phyloP scores from a whole-genome alignment of 768 basidiomycete species.

The Crepidotus variabilis region DNA sequence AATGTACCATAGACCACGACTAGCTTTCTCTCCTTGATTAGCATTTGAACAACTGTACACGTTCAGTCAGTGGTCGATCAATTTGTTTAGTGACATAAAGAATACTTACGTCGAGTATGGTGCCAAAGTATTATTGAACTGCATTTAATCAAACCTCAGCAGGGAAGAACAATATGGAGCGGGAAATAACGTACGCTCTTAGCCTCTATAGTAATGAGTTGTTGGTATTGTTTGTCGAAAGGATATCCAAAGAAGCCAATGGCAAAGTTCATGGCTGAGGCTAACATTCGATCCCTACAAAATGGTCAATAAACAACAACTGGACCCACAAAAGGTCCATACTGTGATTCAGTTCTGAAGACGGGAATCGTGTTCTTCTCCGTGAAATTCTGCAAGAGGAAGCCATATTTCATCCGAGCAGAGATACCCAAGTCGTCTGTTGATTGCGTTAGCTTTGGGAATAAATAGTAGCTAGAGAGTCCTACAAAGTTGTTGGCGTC shows the following conservation, averaged over 20 bases:
- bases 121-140: slow-evolving; percentile 84
- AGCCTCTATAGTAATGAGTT: slow-evolving; percentile 72
- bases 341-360: slow-evolving; percentile 78
- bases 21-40: slow-evolving; percentile 35
- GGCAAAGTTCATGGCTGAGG: slow-evolving; percentile 64
- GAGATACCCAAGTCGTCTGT: slow-evolving; percentile 66
- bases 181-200: slow-evolving; percentile 37
- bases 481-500: slow-evolving; percentile 80
- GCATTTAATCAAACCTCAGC: slow-evolving; percentile 11
- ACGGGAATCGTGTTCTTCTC: slow-evolving; percentile 62
- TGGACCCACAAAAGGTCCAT: slow-evolving; percentile 10
- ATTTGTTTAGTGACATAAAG: not conserved
- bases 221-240: slow-evolving; percentile 67
- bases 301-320: not conserved
- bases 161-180: not conserved
- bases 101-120: slow-evolving; percentile 69
- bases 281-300: slow-evolving; percentile 66
- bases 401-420: slow-evolving; percentile 75
- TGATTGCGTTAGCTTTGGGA: not conserved
- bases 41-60: slow-evolving; percentile 61
- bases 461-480: slow-evolving; percentile 5
- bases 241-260: slow-evolving; percentile 79
- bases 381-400: slow-evolving; percentile 65
- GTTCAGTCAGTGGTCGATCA: not conserved
- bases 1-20: slow-evolving; percentile 58